Conservation (phyloP, 306 rosid genomes). For the Morella rubra region DNA sequence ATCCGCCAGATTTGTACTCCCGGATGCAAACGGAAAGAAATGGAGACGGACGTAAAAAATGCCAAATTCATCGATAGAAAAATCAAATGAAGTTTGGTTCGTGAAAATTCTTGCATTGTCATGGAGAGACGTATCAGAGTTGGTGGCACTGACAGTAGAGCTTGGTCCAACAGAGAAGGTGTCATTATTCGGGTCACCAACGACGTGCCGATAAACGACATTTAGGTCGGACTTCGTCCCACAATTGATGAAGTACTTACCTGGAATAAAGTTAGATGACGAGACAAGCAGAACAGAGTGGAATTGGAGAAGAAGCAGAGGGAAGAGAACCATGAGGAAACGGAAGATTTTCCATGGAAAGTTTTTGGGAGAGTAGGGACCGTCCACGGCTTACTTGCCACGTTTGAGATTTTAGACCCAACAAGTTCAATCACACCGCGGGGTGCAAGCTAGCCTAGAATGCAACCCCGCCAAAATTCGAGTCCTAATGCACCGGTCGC, state of each 20-base stretch:
- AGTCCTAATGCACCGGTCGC: too few relatives aligned
- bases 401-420: too few relatives aligned
- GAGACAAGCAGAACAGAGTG: constrained; percentile 33
- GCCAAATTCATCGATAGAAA: neutral
- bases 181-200: constrained; percentile 9
- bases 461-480: too few relatives aligned
- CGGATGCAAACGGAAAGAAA: constrained; percentile 41
- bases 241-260: constrained; percentile 42
- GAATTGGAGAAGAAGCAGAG: neutral
- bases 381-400: too few relatives aligned
- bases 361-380: too few relatives aligned
- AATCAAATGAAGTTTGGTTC: constrained; percentile 3
- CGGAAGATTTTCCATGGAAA: constrained; percentile 18
- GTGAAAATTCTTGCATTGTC: constrained; percentile 33
- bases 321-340: neutral
- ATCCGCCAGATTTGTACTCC: constrained; percentile 5
- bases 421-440: too few relatives aligned
- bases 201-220: neutral
- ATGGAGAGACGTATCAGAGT: constrained; percentile 14
- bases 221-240: constrained; percentile 22
- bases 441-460: too few relatives aligned
- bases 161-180: neutral
- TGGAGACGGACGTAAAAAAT: constrained; percentile 51
- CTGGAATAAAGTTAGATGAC: constrained; percentile 3
- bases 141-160: neutral